Conservation (phyloP, 2,329 filamentous ascomycete genomes). For the Cladorrhinum sp. region DNA sequence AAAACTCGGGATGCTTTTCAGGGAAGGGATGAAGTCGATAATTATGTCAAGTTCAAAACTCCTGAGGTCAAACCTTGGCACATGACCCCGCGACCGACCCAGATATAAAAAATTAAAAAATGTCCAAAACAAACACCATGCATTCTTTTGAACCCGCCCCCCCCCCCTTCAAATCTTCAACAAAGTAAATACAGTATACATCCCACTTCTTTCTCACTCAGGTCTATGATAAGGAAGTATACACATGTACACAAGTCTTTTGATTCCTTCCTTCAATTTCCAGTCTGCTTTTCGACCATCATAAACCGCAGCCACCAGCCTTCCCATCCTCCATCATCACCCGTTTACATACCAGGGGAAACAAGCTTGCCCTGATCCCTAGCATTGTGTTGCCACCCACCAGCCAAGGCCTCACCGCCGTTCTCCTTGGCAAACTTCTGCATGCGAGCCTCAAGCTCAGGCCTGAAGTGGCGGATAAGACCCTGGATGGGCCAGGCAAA, state of each 20-base stretch:
- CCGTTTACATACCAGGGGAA: conserved; percentile 77
- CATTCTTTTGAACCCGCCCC: background rate
- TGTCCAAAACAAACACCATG: background rate
- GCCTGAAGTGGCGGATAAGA: conserved; percentile 95
- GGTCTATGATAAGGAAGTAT: background rate
- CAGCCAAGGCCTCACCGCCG: conserved; percentile 73
- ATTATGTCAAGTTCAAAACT: too few species aligned
- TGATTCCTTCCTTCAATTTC: background rate
- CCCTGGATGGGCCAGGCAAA: conserved; percentile 99
- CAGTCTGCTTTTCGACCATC: background rate
- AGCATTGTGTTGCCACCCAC: conserved; percentile 80
- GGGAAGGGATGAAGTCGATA: too few species aligned
- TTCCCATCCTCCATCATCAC: background rate
- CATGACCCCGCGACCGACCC: background rate
- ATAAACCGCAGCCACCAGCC: background rate
- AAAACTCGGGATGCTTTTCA: too few species aligned
- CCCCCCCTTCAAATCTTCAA: background rate
- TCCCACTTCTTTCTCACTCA: background rate
- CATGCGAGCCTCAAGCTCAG: conserved; percentile 91
- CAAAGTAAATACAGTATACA: background rate
- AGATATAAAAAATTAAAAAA: too few species aligned
- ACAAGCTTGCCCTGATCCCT: conserved; percentile 77
- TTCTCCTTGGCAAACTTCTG: conserved; percentile 70
- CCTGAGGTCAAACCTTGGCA: background rate
- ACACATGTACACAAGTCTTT: conserved; percentile 3